Evolutionary conservation across 2,329 filamentous ascomycete species (phyloP), one percentile per base, ranked within the genome.

Genomic region (Davidsoniella australis): DNA sequence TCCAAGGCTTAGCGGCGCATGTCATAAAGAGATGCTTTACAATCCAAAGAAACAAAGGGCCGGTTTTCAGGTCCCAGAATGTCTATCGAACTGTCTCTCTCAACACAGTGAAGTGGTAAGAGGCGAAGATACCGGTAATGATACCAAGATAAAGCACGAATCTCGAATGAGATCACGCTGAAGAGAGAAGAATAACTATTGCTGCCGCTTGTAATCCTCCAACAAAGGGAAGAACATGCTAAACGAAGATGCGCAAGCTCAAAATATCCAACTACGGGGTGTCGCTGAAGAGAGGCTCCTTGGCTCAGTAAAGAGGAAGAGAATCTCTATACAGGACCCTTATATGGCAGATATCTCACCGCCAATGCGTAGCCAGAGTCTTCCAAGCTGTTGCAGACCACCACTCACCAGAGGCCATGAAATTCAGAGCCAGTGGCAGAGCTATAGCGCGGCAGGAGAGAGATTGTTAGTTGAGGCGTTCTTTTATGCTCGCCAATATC

Each of bases 391-490:
- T 43, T 24, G 47, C 33, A 49, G 43, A 49, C 62, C 62, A 64
- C 64, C 66, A 89, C 85, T 89, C 78, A 91, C 85, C 83, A 70
- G 84, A 85, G 64, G 85, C 85, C 68, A 91, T 84, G 70, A 91
- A 91, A 68, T 91, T 91, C 62, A 91, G 72, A 64, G 85, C 83
- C 65, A 91, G 69, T 58, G 85, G 85, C 56, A 86, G 68, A 56
- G 82, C 85, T 91, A 59, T 53, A 57, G 54, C 48, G 9, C 46
- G 53, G 60, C 36, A 46, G 46, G 36, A n/a, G 29, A 33, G n/a
- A 17, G 8, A 49, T 1, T 37, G 45, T 46, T 36, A 52, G 42
- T 41, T 20, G 24, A n/a, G 42, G 36, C 17, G 20, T 17, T 18
- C n/a, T 43, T 26, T 41, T 18, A 8, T 43, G 5, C 8, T 38